Percentiles rank a stretch among this genome's conserved stretches.
Evolutionary conservation across 2,329 filamentous ascomycete species (phyloP).

Genomic region (Aspergillus hiratsukae): DNA sequence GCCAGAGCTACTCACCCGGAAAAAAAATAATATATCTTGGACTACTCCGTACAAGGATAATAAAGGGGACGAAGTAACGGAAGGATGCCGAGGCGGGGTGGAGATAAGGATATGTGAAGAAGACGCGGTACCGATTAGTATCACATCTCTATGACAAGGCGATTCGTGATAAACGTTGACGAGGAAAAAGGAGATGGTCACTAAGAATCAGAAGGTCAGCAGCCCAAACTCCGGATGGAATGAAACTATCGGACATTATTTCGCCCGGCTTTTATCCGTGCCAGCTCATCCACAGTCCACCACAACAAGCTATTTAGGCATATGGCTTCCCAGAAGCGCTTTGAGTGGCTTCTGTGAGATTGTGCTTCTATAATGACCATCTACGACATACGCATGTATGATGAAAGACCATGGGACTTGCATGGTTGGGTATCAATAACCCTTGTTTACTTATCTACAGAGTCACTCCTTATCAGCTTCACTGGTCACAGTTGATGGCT

Average conservation of each 20-base stretch:
- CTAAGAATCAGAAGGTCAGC: neutral
- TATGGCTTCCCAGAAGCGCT: neutral
- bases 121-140: neutral
- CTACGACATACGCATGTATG: neutral
- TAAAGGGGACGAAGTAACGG: neutral
- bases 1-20: neutral
- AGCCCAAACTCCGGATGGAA: neutral
- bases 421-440: neutral
- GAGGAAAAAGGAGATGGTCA: neutral
- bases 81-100: neutral
- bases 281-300: neutral
- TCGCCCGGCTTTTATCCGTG: constrained; percentile 1
- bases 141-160: neutral
- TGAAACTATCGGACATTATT: constrained; percentile 7
- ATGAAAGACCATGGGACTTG: neutral
- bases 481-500: neutral
- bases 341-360: neutral
- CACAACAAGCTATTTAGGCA: neutral
- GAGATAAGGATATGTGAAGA: neutral
- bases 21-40: neutral
- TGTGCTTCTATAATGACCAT: neutral
- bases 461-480: neutral
- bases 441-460: neutral
- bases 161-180: neutral
- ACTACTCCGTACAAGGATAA: neutral